These are phyloP conservation scores for Aspergillus ochraceoroseus DNA, from an alignment of 2,329 filamentous ascomycete genomes.

Conservation along the genomic window DNA sequence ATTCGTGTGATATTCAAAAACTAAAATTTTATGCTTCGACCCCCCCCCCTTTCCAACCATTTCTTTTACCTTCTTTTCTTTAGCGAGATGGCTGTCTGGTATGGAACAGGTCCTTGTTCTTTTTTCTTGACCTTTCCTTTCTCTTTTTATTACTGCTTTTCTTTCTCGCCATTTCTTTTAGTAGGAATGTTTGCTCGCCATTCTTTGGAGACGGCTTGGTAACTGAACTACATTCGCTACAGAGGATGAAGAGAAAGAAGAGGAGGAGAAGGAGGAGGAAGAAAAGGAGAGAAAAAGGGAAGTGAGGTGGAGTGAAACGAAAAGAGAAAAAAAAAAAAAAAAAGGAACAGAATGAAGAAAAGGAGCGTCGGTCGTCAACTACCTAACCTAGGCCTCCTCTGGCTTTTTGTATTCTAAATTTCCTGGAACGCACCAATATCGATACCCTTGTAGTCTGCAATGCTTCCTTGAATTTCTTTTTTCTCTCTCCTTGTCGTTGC, in stretches of 20 bases:
- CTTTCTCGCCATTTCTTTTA: slow-evolving; percentile 12
- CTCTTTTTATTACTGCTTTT: slow-evolving; percentile 8
- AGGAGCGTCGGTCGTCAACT: not conserved
- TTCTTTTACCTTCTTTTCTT: slow-evolving; percentile 9
- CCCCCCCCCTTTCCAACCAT: slow-evolving; percentile 4
- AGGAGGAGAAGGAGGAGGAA: not conserved
- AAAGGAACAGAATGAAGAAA: slow-evolving; percentile 14
- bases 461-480: slow-evolving; percentile 8
- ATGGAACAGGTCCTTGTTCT: slow-evolving; percentile 1
- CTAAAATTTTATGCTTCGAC: slow-evolving; percentile 12
- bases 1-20: slow-evolving; percentile 25
- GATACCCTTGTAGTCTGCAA: slow-evolving; percentile 31
- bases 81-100: slow-evolving; percentile 19
- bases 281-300: not conserved
- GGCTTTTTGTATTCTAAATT: slow-evolving; percentile 30
- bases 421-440: slow-evolving; percentile 30
- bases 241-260: not conserved
- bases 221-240: not conserved
- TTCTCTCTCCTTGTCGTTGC: not conserved
- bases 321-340: slow-evolving; percentile 10
- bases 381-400: not conserved
- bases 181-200: too few relatives aligned
- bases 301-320: not conserved
- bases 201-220: too few relatives aligned
- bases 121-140: slow-evolving; percentile 14